A percentile compares a stretch with the other conserved stretches of the same genome.
These are phyloP conservation scores for Yarrowia sp. DNA, from an alignment of 805 yeast genomes.

Conservation along the genomic window DNA sequence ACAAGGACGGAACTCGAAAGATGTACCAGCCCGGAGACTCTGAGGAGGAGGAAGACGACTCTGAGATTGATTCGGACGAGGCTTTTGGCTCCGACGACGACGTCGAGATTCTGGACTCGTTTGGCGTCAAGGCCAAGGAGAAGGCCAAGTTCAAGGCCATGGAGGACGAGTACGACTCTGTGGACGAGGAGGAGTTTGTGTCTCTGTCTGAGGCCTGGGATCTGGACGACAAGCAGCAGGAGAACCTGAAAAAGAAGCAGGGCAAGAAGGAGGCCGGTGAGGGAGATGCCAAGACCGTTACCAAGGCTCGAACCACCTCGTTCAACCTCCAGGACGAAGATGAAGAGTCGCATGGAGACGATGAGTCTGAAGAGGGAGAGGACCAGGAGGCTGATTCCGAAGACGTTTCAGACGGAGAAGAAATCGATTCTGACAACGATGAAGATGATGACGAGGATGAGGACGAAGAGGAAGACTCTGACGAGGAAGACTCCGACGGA, in stretches of 20 bases:
- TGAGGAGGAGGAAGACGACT: conserved; percentile 47
- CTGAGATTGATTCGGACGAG: conserved; percentile 79
- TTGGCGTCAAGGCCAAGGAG: conserved; percentile 52
- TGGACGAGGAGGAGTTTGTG: conserved; percentile 66
- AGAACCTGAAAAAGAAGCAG: conserved; percentile 40
- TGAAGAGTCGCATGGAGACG: conserved; percentile 42
- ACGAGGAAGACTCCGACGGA: conserved; percentile 44
- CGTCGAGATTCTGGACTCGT: conserved; percentile 49
- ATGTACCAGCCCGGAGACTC: conserved; percentile 16
- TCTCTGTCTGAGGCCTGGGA: conserved; percentile 92
- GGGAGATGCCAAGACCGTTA: conserved; percentile 3
- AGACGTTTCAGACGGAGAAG: conserved; percentile 7
- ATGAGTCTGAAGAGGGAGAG: conserved; percentile 42
- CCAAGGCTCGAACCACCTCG: background rate
- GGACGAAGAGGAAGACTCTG: background rate
- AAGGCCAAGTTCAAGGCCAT: conserved; percentile 59
- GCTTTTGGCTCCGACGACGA: conserved; percentile 82
- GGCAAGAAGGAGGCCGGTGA: conserved; percentile 40
- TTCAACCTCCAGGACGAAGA: conserved; percentile 40
- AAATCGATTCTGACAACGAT: background rate
- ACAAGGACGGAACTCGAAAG: conserved; percentile 35
- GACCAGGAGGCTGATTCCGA: background rate
- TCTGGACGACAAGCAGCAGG: conserved; percentile 60
- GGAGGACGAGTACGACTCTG: conserved; percentile 49
- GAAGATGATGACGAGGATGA: conserved; percentile 41